These are phyloP conservation scores for Nicotiana obtusifolia DNA, from an alignment of 257 asterid genomes.

Conservation along the genomic window DNA sequence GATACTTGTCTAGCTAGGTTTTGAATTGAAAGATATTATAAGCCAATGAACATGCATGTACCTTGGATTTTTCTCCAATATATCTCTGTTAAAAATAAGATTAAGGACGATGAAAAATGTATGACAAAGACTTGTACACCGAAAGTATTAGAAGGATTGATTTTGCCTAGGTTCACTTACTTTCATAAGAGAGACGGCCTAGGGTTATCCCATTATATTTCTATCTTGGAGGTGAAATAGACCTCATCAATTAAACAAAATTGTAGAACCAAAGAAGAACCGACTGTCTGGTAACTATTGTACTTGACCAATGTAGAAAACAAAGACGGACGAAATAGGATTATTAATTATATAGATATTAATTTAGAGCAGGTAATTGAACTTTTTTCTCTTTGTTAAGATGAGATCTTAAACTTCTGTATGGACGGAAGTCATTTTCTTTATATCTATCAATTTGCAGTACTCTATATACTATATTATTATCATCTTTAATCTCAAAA, in stretches of 20 bases:
- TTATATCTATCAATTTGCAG: too few species aligned
- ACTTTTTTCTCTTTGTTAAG: too few species aligned
- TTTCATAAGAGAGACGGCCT: not conserved
- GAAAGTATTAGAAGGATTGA: not conserved
- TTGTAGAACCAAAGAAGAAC: constrained; percentile 2
- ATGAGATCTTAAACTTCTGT: too few species aligned
- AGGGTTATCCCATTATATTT: not conserved
- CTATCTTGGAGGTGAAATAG: not conserved
- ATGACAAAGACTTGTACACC: not conserved
- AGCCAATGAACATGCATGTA: not conserved
- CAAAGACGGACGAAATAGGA: not conserved
- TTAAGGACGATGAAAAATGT: not conserved
- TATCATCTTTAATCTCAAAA: too few species aligned
- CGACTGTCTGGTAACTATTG: not conserved
- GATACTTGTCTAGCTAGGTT: too few species aligned
- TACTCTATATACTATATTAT: too few species aligned
- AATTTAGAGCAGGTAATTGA: not conserved
- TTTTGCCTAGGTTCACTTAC: not conserved
- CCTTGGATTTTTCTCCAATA: not conserved
- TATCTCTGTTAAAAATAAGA: not conserved
- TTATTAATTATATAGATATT: not conserved
- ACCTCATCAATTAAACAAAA: not conserved
- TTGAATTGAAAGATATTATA: too few species aligned
- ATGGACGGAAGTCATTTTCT: too few species aligned
- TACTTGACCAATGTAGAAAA: not conserved